A percentile compares a stretch with the other conserved stretches of the same genome.
Conservation (phyloP, 1,284 basidiomycete species). For the Thecaphora thlaspeos region DNA sequence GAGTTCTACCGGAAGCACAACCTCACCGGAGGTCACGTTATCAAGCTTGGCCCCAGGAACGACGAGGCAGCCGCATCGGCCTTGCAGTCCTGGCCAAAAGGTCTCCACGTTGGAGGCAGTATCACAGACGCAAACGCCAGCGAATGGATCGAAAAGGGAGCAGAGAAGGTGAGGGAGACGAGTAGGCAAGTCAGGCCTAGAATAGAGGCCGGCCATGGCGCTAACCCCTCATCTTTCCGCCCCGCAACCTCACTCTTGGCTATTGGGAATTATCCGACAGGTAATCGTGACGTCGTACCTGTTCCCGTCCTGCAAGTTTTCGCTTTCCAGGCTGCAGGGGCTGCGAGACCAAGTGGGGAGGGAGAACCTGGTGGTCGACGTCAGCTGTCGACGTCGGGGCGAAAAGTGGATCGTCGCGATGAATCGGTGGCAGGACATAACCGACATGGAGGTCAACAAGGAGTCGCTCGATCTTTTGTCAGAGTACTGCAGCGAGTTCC, state of each 20-base stretch:
- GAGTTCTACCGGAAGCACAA: conserved; percentile 71
- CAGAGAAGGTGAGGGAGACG: conserved; percentile 79
- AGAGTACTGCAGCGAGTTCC: conserved; percentile 71
- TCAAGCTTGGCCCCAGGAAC: conserved; percentile 87
- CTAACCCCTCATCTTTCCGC: conserved; percentile 3
- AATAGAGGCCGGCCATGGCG: too few relatives aligned
- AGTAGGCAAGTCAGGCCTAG: too few relatives aligned
- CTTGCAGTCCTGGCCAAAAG: conserved; percentile 75
- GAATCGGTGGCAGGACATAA: conserved; percentile 98
- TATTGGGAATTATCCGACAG: too few relatives aligned
- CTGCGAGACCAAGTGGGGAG: conserved; percentile 73
- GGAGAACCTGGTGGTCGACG: conserved; percentile 88
- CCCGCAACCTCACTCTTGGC: background rate
- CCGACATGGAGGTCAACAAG: conserved; percentile 81
- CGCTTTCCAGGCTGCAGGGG: conserved; percentile 68
- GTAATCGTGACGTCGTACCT: conserved; percentile 95
- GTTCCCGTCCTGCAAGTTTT: conserved; percentile 80
- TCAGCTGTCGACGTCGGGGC: conserved; percentile 81
- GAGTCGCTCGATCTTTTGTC: conserved; percentile 23
- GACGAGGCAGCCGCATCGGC: conserved; percentile 82
- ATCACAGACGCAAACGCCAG: conserved; percentile 78
- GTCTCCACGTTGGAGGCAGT: conserved; percentile 89
- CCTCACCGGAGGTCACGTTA: conserved; percentile 87
- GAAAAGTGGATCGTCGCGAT: conserved; percentile 90
- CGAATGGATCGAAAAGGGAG: conserved; percentile 83